Base-by-base conservation (phyloP, 164 flowering plant genomes). In the Stephania japonica region DNA sequence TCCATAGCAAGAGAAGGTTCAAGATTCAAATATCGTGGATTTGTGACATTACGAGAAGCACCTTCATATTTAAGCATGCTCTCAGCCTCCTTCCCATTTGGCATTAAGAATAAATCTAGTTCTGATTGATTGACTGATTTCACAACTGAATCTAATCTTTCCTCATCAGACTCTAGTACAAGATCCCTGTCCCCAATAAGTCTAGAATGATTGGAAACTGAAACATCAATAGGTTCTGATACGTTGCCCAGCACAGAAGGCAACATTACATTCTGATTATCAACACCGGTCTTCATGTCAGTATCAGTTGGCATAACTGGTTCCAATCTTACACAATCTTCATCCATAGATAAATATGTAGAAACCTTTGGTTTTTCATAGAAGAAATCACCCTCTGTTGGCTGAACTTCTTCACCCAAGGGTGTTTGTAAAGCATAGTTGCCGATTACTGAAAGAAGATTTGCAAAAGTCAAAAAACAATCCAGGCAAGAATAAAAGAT, bases 1-100 rank as follows among this genome's bases (percentile, higher is more conserved):
- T 95, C 98, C 92, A 90, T 87, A 53, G 98, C 99, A 84, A 92
- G 95, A 79, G 88, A 91, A 69, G 99, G 99, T 74, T 92, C 99
- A 70, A 94, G 84, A 81, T 84, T 86, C 82, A 94, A 73, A 81
- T 88, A 92, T 76, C 80, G 85, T 62, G 95, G 88, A 25, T 84
- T 65, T 24, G 85, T 72, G 75, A 64, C 71, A 67, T 76, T 71
- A 69, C 80, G 66, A 49, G 78, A 70, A 75, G 42, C 80, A 43
- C 72, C 81, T 23, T 66, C 74, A 65, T 65, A 78, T 23, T 75
- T 78, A 65, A 65, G n/a, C 56, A 41, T 70, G 38, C 70, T 70
- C 50, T 78, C 81, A 43, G 70, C 77, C 68, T 82, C 85, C 80
- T 73, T 50, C 14, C 41, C 32, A 24, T 84, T 81, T 27, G 74